These are phyloP conservation scores for Xylaria castorea DNA, from an alignment of 495 filamentous ascomycete genomes.

Conservation along the genomic window DNA sequence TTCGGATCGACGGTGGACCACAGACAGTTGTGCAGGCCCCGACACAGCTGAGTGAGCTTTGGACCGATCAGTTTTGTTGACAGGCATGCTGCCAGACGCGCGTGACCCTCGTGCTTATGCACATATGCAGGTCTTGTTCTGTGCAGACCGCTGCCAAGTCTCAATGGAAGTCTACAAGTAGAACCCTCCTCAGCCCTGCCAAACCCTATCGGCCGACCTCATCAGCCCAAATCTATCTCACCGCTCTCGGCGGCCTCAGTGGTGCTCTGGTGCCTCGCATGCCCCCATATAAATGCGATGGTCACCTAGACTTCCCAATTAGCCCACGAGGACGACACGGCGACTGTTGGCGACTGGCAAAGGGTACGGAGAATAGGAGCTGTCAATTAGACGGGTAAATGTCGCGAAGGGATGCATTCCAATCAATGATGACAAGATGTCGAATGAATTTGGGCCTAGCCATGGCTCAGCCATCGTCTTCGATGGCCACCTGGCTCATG, in stretches of 20 bases:
- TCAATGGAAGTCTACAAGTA: neutral
- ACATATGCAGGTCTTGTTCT: neutral
- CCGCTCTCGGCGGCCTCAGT: constrained; percentile 6
- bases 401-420: neutral
- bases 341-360: neutral
- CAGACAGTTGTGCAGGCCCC: neutral
- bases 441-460: neutral
- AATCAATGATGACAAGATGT: neutral
- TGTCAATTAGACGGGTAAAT: neutral
- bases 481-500: neutral
- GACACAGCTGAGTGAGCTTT: neutral
- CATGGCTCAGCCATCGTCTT: neutral
- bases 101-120: neutral
- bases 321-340: neutral
- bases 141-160: neutral
- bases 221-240: constrained; percentile 22
- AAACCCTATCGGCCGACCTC: constrained; percentile 32
- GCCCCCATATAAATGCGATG: neutral
- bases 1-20: neutral
- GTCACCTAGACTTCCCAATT: neutral
- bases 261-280: neutral
- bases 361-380: neutral
- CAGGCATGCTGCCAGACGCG: neutral
- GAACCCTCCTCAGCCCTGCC: constrained; percentile 31
- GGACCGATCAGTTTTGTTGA: neutral